phyloP scores from a whole-genome alignment of 306 rosid species.

The Vigna hirtella region DNA sequence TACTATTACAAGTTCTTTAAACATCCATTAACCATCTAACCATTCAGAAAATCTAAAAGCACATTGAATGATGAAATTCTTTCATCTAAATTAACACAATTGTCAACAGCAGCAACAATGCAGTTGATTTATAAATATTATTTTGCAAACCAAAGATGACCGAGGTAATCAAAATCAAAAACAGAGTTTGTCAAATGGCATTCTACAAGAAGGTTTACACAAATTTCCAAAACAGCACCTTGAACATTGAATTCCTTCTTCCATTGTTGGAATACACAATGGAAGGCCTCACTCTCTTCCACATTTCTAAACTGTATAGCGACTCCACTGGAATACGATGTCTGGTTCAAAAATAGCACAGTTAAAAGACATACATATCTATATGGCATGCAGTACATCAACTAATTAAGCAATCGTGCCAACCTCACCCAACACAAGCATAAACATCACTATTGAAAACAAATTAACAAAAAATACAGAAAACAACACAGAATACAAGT shows the following conservation, averaged over 20 bases:
- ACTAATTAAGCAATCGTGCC: not conserved
- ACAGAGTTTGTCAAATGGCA: conserved; percentile 26
- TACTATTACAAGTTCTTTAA: conserved; percentile 7
- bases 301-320: conserved; percentile 68
- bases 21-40: not conserved
- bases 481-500: conserved; percentile 13
- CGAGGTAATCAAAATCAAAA: conserved; percentile 38
- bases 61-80: not conserved
- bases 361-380: conserved; percentile 39
- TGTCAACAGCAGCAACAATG: not conserved
- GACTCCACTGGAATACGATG: conserved; percentile 68
- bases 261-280: conserved; percentile 70
- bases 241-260: conserved; percentile 58
- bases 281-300: conserved; percentile 74
- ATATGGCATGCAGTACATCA: conserved; percentile 32
- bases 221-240: conserved; percentile 63
- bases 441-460: not conserved
- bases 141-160: conserved; percentile 19
- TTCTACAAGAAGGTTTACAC: conserved; percentile 25
- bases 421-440: conserved; percentile 6
- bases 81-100: not conserved
- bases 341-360: conserved; percentile 59
- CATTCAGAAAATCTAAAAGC: not conserved
- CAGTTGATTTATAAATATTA: conserved; percentile 19
- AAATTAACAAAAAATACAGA: conserved; percentile 10